A percentile compares a stretch with the other conserved stretches of the same genome.
These are phyloP conservation scores for Solanum chmielewskii DNA, from an alignment of 257 asterid genomes.

Conservation along the genomic window DNA sequence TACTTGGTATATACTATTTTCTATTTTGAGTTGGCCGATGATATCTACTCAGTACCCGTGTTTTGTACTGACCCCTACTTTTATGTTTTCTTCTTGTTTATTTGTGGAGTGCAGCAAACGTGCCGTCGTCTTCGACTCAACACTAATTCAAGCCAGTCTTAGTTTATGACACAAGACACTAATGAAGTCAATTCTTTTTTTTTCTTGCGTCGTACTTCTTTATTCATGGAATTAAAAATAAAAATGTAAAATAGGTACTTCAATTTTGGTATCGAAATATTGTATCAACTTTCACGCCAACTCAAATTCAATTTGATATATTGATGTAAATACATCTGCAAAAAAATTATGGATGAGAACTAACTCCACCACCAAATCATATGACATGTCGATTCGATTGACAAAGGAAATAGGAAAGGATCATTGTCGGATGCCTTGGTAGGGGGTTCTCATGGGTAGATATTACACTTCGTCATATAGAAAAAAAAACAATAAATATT, in stretches of 20 bases:
- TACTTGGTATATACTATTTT: too few species aligned
- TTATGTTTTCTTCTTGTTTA: too few species aligned
- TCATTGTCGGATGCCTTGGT: neutral
- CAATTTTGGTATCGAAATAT: neutral
- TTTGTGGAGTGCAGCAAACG: too few species aligned
- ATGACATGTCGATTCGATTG: too few species aligned
- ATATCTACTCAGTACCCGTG: too few species aligned
- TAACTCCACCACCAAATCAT: neutral
- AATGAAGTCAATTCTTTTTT: neutral
- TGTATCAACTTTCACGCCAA: neutral
- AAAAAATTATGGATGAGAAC: neutral
- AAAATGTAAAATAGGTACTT: neutral
- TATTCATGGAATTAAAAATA: neutral
- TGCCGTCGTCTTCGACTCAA: too few species aligned
- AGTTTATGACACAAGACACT: neutral
- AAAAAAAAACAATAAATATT: neutral
- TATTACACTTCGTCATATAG: neutral
- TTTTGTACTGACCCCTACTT: too few species aligned
- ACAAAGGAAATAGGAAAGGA: neutral
- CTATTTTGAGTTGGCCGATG: too few species aligned
- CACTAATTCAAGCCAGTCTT: too few species aligned
- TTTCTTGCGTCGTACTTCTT: neutral
- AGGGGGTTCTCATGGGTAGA: neutral
- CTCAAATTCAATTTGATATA: neutral
- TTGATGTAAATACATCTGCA: neutral